Conservation (phyloP, 441 rosid genomes). For the Pelargonium cotyledonis region DNA sequence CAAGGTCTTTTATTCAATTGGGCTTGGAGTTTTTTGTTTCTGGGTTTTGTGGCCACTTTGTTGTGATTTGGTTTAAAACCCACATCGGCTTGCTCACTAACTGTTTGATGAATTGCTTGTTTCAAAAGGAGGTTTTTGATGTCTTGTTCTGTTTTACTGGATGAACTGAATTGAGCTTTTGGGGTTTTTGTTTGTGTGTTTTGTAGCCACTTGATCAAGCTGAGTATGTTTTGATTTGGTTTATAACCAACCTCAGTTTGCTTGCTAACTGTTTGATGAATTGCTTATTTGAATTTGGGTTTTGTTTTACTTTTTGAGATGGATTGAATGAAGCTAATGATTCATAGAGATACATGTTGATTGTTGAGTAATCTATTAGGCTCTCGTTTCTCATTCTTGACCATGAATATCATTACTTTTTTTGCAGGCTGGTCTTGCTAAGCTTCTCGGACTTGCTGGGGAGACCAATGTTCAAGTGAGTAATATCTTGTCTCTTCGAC, state of each 20-base stretch:
- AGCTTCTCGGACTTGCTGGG: constrained; percentile 90
- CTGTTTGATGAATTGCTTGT: not conserved
- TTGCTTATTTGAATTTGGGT: not conserved
- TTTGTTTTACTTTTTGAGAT: not conserved
- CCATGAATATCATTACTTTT: not conserved
- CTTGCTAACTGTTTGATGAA: not conserved
- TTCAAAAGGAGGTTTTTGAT: not conserved
- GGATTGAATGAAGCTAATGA: no score
- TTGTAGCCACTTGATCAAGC: not conserved
- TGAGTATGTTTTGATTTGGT: not conserved
- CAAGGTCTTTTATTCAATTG: constrained; percentile 42
- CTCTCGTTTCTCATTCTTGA: not conserved
- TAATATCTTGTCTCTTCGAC: not conserved
- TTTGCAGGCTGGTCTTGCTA: constrained; percentile 92
- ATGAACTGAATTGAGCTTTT: no score
- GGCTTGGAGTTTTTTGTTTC: not conserved
- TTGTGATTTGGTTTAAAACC: not conserved
- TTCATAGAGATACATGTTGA: no score
- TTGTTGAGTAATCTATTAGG: no score
- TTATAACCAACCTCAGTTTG: not conserved
- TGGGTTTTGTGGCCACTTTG: not conserved
- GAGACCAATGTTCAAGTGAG: constrained; percentile 86
- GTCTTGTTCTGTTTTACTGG: no score
- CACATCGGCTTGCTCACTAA: not conserved
- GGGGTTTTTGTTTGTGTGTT: no score